These are phyloP conservation scores for Xerocomus brunneocitrinus DNA, from an alignment of 768 basidiomycete genomes.

Conservation along the genomic window DNA sequence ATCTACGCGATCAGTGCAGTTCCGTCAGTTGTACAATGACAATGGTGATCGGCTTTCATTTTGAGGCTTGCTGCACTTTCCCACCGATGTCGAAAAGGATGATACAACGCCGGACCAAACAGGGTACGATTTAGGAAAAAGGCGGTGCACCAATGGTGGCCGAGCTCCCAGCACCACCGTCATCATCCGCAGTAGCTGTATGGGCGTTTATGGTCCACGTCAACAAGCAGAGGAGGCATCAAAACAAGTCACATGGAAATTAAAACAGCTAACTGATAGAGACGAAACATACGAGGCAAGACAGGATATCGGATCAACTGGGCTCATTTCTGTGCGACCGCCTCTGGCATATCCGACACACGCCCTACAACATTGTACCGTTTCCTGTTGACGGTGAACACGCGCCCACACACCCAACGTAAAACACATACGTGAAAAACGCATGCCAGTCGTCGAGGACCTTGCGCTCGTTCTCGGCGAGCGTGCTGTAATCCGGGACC, in stretches of 20 bases:
- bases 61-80: no score
- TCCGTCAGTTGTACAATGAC: no score
- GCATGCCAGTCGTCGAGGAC: conserved; percentile 85
- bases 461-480: conserved; percentile 69
- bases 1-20: no score
- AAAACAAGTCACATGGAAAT: not conserved
- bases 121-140: no score
- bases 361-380: conserved; percentile 85
- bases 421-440: conserved; percentile 76
- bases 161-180: not conserved
- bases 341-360: conserved; percentile 52
- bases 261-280: not conserved
- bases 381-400: conserved; percentile 43
- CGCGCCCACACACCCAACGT: not conserved
- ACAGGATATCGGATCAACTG: no score
- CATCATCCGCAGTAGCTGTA: not conserved
- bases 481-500: conserved; percentile 74
- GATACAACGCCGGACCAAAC: not conserved
- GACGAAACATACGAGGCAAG: not conserved
- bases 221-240: no score
- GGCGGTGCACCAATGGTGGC: not conserved
- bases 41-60: no score
- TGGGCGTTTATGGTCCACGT: no score
- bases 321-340: conserved; percentile 16
- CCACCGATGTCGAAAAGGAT: not conserved